phyloP scores from a whole-genome alignment of 768 basidiomycete species.

The Suillus americanus region DNA sequence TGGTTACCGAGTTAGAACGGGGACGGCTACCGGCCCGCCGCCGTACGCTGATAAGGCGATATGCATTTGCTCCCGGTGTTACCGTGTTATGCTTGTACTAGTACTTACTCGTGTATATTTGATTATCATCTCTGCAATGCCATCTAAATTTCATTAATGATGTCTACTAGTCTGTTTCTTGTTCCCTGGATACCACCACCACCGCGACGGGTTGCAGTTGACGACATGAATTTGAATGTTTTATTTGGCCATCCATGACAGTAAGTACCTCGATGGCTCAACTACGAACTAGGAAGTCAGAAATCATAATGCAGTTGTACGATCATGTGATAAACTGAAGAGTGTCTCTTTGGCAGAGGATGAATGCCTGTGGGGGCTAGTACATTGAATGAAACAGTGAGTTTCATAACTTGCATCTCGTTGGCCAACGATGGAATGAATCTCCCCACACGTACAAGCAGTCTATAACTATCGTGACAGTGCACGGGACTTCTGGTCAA shows the following conservation, averaged over 20 bases:
- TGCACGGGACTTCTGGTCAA: not conserved
- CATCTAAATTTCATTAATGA: not conserved
- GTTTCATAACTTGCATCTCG: not conserved
- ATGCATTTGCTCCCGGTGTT: not conserved
- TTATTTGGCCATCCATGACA: no score
- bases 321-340: not conserved
- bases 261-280: no score
- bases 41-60: not conserved
- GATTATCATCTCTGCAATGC: not conserved
- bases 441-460: not conserved
- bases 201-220: not conserved
- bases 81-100: not conserved
- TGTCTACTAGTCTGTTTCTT: not conserved
- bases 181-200: not conserved
- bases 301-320: not conserved
- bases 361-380: not conserved
- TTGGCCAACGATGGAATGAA: not conserved
- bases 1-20: not conserved
- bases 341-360: not conserved
- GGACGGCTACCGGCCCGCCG: not conserved
- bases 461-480: not conserved
- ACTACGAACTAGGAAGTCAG: no score
- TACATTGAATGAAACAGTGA: not conserved
- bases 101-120: not conserved
- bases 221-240: not conserved